Evolutionary conservation across 164 flowering plant genomes (phyloP).

Genomic region (Stephania cephalantha): DNA sequence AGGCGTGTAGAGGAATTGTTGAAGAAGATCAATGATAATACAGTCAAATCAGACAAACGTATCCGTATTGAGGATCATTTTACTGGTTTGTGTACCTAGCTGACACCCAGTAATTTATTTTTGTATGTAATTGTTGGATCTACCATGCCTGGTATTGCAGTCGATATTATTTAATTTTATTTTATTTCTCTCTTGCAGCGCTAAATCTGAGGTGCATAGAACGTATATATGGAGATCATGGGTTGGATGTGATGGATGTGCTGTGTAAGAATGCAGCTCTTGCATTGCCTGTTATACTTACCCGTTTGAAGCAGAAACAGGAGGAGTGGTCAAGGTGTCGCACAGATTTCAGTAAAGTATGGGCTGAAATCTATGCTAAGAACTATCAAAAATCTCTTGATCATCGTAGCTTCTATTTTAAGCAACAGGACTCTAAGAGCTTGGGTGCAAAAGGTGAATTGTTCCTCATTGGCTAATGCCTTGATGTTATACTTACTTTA

Average conservation of each 20-base stretch:
- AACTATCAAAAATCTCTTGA: slow-evolving; percentile 96
- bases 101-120: slow-evolving; percentile 3
- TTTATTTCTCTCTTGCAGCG: slow-evolving; percentile 37
- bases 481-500: too few relatives aligned
- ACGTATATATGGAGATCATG: slow-evolving; percentile 95
- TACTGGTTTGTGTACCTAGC: slow-evolving; percentile 40
- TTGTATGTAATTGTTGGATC: not conserved
- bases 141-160: slow-evolving; percentile 1
- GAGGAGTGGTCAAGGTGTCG: slow-evolving; percentile 97
- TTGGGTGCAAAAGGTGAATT: slow-evolving; percentile 80
- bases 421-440: slow-evolving; percentile 97
- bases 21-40: slow-evolving; percentile 51
- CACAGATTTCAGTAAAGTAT: slow-evolving; percentile 84
- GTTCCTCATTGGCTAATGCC: not conserved
- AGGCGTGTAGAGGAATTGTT: slow-evolving; percentile 83
- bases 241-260: slow-evolving; percentile 93
- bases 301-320: slow-evolving; percentile 94
- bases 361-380: slow-evolving; percentile 95
- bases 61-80: slow-evolving; percentile 64
- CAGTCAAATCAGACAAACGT: slow-evolving; percentile 43
- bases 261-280: slow-evolving; percentile 71
- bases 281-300: slow-evolving; percentile 83
- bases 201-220: slow-evolving; percentile 86
- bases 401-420: slow-evolving; percentile 95
- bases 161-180: not conserved